Conservation (phyloP, 169 alveolate species). For the Besnoitia besnoiti region DNA sequence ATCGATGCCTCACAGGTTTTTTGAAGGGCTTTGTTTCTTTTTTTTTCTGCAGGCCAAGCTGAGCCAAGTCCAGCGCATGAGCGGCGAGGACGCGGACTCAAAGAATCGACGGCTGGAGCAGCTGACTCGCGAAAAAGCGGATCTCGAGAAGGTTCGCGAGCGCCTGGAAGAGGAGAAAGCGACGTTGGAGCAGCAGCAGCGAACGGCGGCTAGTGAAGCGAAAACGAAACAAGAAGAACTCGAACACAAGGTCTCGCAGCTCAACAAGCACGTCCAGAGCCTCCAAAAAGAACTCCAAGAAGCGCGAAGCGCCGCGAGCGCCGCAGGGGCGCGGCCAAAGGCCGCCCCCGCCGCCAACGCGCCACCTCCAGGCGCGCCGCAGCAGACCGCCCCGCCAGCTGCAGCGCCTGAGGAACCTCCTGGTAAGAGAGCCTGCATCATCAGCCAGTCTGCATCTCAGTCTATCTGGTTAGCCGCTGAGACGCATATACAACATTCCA, state of each 20-base stretch:
- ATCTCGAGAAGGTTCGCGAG: background rate
- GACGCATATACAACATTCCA: no score
- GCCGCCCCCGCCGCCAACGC: conserved; percentile 9
- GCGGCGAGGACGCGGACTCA: background rate
- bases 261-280: background rate
- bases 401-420: background rate
- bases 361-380: background rate
- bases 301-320: background rate
- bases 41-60: conserved; percentile 28
- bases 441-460: no score
- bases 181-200: background rate
- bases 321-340: background rate
- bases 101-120: background rate
- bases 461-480: no score
- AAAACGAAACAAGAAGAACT: background rate
- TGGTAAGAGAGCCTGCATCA: background rate
- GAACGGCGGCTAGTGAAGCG: background rate
- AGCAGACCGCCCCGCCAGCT: background rate
- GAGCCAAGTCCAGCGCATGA: background rate
- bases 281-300: background rate
- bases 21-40: no score
- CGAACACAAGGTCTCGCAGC: background rate
- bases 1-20: no score
- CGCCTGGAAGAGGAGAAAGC: conserved; percentile 9
- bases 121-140: conserved; percentile 13